A percentile compares a stretch with the other conserved stretches of the same genome.
Evolutionary conservation across 1,284 basidiomycete genomes (phyloP).

Genomic region (Apiotrichum montevideense): DNA sequence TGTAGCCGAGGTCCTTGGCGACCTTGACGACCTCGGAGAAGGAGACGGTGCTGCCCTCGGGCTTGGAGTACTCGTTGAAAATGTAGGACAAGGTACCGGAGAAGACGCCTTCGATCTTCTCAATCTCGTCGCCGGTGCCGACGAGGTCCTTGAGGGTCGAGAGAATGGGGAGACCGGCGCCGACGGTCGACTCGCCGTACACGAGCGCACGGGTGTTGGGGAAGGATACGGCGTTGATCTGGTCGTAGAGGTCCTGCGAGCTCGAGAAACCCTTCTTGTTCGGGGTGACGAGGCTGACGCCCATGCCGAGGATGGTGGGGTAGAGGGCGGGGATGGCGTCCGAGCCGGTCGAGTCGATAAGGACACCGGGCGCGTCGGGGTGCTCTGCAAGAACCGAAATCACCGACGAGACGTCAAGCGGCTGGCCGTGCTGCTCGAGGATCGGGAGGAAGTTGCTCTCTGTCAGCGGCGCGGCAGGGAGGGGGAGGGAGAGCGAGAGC

Average conservation of each 20-base stretch:
- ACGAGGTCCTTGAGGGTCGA: slow-evolving; percentile 87
- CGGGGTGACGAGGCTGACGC: slow-evolving; percentile 86
- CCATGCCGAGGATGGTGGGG: slow-evolving; percentile 69
- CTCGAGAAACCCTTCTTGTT: slow-evolving; percentile 97
- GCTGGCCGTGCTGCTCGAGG: slow-evolving; percentile 39
- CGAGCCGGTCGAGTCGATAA: slow-evolving; percentile 93
- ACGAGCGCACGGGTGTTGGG: slow-evolving; percentile 57
- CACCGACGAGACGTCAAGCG: slow-evolving; percentile 48
- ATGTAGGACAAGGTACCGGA: slow-evolving; percentile 98
- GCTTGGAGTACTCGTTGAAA: slow-evolving; percentile 86
- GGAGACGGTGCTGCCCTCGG: slow-evolving; percentile 44
- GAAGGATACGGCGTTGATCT: slow-evolving; percentile 55
- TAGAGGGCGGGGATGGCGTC: slow-evolving; percentile 77
- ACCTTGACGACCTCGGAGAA: slow-evolving; percentile 86
- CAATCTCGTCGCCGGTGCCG: slow-evolving; percentile 77
- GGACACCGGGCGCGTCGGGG: slow-evolving; percentile 58
- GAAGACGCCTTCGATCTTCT: slow-evolving; percentile 55
- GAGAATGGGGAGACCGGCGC: slow-evolving; percentile 89
- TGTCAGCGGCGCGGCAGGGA: slow-evolving; percentile 42
- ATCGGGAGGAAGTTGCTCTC: slow-evolving; percentile 46
- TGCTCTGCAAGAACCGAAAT: slow-evolving; percentile 44
- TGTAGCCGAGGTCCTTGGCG: slow-evolving; percentile 91
- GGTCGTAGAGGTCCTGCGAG: slow-evolving; percentile 62
- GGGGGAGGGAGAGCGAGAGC: slow-evolving; percentile 57
- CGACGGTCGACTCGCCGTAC: slow-evolving; percentile 90